phyloP scores from a whole-genome alignment of 139 green algal species.

The Diplosphaera chodatii region DNA sequence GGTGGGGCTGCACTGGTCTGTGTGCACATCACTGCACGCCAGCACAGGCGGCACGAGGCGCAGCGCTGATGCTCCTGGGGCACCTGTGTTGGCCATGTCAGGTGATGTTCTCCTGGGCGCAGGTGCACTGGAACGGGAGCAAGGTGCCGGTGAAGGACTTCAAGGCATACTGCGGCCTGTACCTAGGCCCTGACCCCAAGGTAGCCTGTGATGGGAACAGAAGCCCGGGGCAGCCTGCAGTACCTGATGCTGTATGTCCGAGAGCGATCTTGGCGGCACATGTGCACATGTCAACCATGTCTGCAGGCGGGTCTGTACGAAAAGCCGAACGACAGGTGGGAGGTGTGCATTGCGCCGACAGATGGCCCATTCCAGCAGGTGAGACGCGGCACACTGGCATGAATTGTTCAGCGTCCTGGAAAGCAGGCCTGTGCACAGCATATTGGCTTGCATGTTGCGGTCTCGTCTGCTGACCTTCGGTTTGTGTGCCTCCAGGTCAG shows the following conservation, averaged over 20 bases:
- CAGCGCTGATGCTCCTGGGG: background rate
- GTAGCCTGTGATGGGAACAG: background rate
- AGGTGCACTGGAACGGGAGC: constrained; percentile 86
- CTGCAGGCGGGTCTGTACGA: constrained; percentile 74
- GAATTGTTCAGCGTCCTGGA: too few species aligned
- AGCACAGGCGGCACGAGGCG: too few species aligned
- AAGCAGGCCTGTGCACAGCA: too few species aligned
- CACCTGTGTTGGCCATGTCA: background rate
- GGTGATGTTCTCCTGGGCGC: background rate
- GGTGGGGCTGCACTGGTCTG: constrained; percentile 30
- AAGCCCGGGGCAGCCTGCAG: too few species aligned
- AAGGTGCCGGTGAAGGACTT: constrained; percentile 85
- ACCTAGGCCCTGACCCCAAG: constrained; percentile 66
- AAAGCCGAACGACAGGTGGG: constrained; percentile 88
- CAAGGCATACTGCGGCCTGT: constrained; percentile 91
- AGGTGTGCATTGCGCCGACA: constrained; percentile 79
- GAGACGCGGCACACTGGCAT: too few species aligned
- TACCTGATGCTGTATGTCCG: too few species aligned
- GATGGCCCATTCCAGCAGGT: constrained; percentile 93
- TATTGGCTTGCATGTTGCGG: too few species aligned
- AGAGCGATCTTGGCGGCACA: too few species aligned
- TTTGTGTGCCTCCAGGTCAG: constrained; percentile 68
- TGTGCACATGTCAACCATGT: too few species aligned
- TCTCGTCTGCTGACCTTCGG: background rate
- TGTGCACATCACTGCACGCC: too few species aligned